Base-by-base conservation (phyloP, 805 yeast genomes). In the Lachancea fermentati region DNA sequence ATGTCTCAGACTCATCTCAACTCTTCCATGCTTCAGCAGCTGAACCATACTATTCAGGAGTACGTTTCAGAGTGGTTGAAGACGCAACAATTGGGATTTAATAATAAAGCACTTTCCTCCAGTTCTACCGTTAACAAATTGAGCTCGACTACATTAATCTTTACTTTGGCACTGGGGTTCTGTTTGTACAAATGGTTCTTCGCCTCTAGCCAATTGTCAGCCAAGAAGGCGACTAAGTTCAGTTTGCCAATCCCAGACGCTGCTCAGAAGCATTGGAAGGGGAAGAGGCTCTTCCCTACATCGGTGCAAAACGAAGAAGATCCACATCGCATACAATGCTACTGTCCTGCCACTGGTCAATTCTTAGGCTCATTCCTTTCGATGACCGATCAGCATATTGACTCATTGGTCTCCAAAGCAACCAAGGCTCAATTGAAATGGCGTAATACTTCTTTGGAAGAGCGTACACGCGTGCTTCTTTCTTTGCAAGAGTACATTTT, bases 301-400 rank as follows among this genome's bases (percentile, higher is more conserved):
- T 67, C 78, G 11, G 69, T 85, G 3, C 66, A 67, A 34, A 75
- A 76, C 42, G 72, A 73, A 2, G 74, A 73, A 17, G 88, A 83
- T 39, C 85, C 91, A 2, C 70, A 67, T 15, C 69, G 63, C 48
- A 85, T 91, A 46, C 89, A 86, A 55, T 78, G 89, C 45, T 83
- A 85, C 60, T 91, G 98, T 65, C 98, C 98, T 3, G 96, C 97
- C 0, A 93, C 97, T 0, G 94, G 96, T 25, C 96, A 87, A 63
- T 79, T 68, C 46, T 68, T 91, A 48, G 97, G 96, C 1, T 71
- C 79, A 16, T 81, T 79, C 51, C 66, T 71, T 36, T 79, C 86
- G 1, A 75, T 78, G 42, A 65, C 81, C n/a, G 69, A 68, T 34
- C 73, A 71, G 3, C 93, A 87, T 34, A 84, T 93, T 60, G 91